A percentile compares a stretch with the other conserved stretches of the same genome.
Evolutionary conservation across 2,329 filamentous ascomycete species (phyloP).

Genomic region (Cercospora janseana): DNA sequence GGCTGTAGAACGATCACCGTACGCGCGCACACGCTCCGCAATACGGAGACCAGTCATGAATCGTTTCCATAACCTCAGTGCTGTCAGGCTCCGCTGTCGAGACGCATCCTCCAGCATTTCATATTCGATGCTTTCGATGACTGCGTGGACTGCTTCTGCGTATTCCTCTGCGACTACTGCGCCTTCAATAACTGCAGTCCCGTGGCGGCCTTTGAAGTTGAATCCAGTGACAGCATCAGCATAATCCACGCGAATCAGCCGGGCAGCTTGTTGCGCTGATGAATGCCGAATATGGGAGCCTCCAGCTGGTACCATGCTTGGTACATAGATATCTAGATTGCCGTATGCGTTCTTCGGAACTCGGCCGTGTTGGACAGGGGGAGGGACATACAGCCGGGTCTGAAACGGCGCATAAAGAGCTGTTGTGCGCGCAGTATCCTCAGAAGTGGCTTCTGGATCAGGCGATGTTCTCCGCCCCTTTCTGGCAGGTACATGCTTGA

Average conservation of each 20-base stretch:
- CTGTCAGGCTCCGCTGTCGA: slow-evolving; percentile 51
- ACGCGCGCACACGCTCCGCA: slow-evolving; percentile 66
- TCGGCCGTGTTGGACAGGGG: slow-evolving; percentile 69
- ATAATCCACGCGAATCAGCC: slow-evolving; percentile 75
- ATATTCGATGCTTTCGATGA: slow-evolving; percentile 66
- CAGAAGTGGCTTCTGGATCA: slow-evolving; percentile 39
- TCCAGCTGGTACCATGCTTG: slow-evolving; percentile 62
- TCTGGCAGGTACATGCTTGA: slow-evolving; percentile 62
- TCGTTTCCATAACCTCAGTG: slow-evolving; percentile 58
- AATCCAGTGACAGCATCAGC: slow-evolving; percentile 90
- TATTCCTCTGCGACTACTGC: slow-evolving; percentile 72
- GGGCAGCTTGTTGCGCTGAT: slow-evolving; percentile 68
- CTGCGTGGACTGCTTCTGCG: slow-evolving; percentile 67
- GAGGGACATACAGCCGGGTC: slow-evolving; percentile 70
- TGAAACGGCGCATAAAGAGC: slow-evolving; percentile 61
- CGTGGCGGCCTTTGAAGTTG: slow-evolving; percentile 78
- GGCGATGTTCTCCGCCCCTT: slow-evolving; percentile 21
- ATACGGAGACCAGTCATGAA: slow-evolving; percentile 65
- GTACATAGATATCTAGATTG: slow-evolving; percentile 63
- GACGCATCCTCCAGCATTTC: slow-evolving; percentile 63
- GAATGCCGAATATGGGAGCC: slow-evolving; percentile 57
- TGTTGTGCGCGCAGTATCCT: slow-evolving; percentile 49
- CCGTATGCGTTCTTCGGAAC: slow-evolving; percentile 64
- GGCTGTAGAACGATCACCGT: slow-evolving; percentile 33
- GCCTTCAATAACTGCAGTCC: slow-evolving; percentile 78